Evolutionary conservation across 192 early-diverging fungal species (phyloP), one percentile per base, ranked within the genome.

Genomic region (Chytriomyces confervae): DNA sequence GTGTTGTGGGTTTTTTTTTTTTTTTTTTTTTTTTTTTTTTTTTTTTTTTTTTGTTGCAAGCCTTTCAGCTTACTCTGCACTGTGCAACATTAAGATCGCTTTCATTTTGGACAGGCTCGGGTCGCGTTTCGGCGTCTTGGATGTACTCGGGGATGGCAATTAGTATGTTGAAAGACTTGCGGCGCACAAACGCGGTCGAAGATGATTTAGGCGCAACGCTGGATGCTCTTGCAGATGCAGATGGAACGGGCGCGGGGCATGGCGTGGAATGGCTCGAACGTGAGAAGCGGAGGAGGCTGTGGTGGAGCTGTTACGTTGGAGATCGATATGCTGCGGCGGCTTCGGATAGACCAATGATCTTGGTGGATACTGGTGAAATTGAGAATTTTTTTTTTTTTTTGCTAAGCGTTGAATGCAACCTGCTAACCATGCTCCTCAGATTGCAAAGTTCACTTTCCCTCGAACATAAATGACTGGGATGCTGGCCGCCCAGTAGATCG

Each of bases 131-230:
- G 3, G 82, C 80, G 0, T 82, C 84, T 6, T 87, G 82, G 82
- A 83, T 87, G 82, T 86, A 87, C 62, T 82, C 83, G 6, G 84
- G 82, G 61, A 86, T 86, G 84, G 86, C 86, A 1, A 84, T 87
- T 20, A 47, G 84, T 16, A 86, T 86, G 82, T 76, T 85, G 8
- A 78, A 84, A 46, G 82, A 84, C 62, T 65, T 87, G 20, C 81
- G 80, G 50, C 80, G 84, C 1, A 82, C 81, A 72, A 62, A 75
- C 1, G 82, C 86, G 24, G 75, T 78, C 5, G 82, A 81, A 50
- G 82, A 83, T 60, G 82, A 83, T 44, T 51, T 69, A 1, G 13
- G 57, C 10, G n/a, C 20, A 13, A 29, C 51, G 44, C 29, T 36
- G 13, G 53, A 44, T 6, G 36, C 13, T 9, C 48, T 48, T 69